These are phyloP conservation scores for Backusella tuberculispora DNA, from an alignment of 192 early-diverging fungal genomes.

Conservation along the genomic window DNA sequence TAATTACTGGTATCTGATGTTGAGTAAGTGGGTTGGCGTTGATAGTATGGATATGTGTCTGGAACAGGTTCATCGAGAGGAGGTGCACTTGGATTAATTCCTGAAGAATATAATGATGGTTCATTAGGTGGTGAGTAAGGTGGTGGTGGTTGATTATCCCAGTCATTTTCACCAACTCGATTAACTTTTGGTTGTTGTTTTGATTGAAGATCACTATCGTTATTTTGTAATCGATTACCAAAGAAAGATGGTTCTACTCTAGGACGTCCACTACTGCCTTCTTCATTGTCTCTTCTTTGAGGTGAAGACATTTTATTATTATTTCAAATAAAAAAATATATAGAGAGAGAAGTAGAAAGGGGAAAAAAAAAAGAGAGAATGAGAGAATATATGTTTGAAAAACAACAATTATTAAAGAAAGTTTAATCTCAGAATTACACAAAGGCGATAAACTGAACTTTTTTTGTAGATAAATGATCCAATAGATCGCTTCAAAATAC, in stretches of 20 bases:
- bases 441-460: not conserved
- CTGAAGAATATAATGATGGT: not conserved
- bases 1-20: not conserved
- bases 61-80: not conserved
- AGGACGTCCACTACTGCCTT: not conserved
- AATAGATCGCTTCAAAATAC: not conserved
- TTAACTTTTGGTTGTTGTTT: not conserved
- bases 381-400: not conserved
- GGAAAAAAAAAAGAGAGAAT: not conserved
- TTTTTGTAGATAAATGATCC: not conserved
- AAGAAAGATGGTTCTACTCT: slow-evolving; percentile 8
- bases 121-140: not conserved
- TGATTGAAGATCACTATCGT: not conserved
- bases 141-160: not conserved
- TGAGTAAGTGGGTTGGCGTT: not conserved
- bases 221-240: slow-evolving; percentile 2
- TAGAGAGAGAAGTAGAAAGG: not conserved
- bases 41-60: not conserved
- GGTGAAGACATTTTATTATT: not conserved
- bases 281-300: not conserved
- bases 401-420: not conserved
- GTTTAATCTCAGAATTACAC: not conserved
- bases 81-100: not conserved
- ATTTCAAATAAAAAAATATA: not conserved
- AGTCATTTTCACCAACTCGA: not conserved